Conservation (phyloP, 306 rosid species). For the Medicago ruthenica region DNA sequence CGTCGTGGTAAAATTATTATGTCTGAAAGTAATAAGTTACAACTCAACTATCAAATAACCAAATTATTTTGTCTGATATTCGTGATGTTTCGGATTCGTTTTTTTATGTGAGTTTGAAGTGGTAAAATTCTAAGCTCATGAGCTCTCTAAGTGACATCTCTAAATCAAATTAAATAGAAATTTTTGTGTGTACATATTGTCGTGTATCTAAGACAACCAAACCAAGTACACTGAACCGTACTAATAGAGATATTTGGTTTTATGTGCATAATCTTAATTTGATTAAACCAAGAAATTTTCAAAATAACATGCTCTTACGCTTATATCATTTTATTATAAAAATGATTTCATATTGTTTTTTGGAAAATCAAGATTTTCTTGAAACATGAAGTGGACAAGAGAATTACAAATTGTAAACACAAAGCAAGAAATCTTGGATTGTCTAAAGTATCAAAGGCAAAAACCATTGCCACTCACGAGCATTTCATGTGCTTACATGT, state of each 20-base stretch:
- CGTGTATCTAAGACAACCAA: constrained; percentile 11
- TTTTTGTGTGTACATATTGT: constrained; percentile 27
- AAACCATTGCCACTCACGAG: constrained; percentile 54
- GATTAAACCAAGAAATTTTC: constrained; percentile 52
- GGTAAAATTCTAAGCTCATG: no score
- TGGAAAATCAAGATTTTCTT: constrained; percentile 4
- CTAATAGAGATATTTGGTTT: constrained; percentile 38
- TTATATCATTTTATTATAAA: neutral
- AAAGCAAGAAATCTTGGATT: constrained; percentile 52
- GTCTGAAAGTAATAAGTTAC: no score
- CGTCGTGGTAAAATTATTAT: no score
- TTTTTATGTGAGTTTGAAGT: no score
- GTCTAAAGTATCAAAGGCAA: constrained; percentile 57
- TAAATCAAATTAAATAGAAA: constrained; percentile 27
- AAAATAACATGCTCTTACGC: constrained; percentile 1
- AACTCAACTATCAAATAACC: no score
- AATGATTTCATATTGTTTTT: neutral
- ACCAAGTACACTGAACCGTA: constrained; percentile 65
- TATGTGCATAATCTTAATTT: constrained; percentile 50
- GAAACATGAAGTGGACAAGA: constrained; percentile 54
- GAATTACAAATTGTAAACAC: constrained; percentile 45
- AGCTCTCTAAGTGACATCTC: neutral
- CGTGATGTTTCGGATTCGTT: no score
- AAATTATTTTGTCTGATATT: no score
- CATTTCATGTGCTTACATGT: constrained; percentile 60